Conservation (phyloP, 768 basidiomycete genomes). For the Mycena leptocephala region DNA sequence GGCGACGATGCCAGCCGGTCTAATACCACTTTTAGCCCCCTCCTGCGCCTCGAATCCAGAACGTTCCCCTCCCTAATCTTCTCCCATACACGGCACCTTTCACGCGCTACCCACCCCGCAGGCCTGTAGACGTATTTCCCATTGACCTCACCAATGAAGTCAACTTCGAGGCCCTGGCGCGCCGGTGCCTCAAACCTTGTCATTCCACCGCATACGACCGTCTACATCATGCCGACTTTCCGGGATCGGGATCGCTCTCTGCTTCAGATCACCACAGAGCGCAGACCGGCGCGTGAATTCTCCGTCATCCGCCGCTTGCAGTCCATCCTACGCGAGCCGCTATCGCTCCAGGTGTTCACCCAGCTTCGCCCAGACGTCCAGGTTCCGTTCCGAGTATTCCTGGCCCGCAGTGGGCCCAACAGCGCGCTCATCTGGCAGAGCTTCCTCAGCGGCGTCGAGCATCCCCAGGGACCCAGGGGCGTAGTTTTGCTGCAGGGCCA, state of each 20-base stretch:
- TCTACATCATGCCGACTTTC: slow-evolving; percentile 12
- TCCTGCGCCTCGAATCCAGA: slow-evolving; percentile 1
- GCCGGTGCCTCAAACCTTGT: neutral
- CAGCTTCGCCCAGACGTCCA: neutral
- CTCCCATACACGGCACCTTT: neutral
- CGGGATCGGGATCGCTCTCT: neutral
- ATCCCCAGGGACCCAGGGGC: slow-evolving; percentile 12
- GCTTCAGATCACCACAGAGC: neutral
- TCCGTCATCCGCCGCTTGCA: slow-evolving; percentile 19
- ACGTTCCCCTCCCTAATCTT: slow-evolving; percentile 10
- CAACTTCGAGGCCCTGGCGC: slow-evolving; percentile 20
- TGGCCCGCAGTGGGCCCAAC: neutral
- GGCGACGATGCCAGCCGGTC: neutral
- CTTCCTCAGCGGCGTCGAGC: slow-evolving; percentile 8
- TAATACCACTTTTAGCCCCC: slow-evolving; percentile 14
- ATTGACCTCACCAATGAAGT: slow-evolving; percentile 16
- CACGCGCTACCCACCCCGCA: neutral
- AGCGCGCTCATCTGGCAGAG: slow-evolving; percentile 10
- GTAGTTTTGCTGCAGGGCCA: slow-evolving; percentile 17
- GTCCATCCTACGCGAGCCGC: neutral
- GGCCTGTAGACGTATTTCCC: slow-evolving; percentile 13
- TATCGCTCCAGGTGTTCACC: slow-evolving; percentile 1
- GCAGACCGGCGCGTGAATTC: neutral
- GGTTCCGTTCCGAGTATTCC: slow-evolving; percentile 15
- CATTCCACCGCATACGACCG: slow-evolving; percentile 1